Evolutionary conservation across 768 basidiomycete species (phyloP), one percentile per base, ranked within the genome.

Genomic region (Arthromyces matolae): DNA sequence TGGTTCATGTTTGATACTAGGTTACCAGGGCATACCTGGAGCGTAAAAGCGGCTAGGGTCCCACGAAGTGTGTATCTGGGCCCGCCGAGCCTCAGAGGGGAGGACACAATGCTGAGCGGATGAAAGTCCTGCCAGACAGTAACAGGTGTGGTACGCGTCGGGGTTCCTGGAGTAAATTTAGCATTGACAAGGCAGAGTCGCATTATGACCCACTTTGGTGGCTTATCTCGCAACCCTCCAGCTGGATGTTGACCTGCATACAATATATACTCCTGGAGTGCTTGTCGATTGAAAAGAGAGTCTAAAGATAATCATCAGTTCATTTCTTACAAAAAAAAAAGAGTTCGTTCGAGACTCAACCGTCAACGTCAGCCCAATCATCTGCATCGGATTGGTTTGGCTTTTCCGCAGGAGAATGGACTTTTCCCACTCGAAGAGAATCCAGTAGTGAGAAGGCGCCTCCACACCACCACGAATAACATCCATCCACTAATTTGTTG

Each of bases 391-490:
- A 4, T 5, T 14, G 59, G 56, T 1, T 56, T 55, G 7, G 42
- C 54, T n/a, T 53, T 54, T n/a, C 62, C 64, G 22, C 60, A 60
- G 7, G 63, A 64, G 22, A 67, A 60, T 27, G 60, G 66, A 8
- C 68, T 4, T 54, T 77, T 14, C 58, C 73, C 45, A 75, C 63
- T 10, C 74, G 73, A 0, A 82, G 58, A 22, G 79, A 81, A 48
- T 89, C 89, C 0, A 96, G 67, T 7, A 97, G 68, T 0, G 79
- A 75, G 61, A 96, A 90, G 13, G 86, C 77, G 0, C 94, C 94
- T 2, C 91, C 96, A 19, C 92, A 89, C 96, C 95, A 99, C 96
- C 96, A 99, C n/a, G 88, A 85, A 66, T 99, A 99, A 66, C 96
- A 99, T 4, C 95, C 96, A 59, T 99, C 96, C 0, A 99, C 95